Evolutionary conservation across 108 stramenopile species (phyloP).

Genomic region (Fistulifera pelliculosa): DNA sequence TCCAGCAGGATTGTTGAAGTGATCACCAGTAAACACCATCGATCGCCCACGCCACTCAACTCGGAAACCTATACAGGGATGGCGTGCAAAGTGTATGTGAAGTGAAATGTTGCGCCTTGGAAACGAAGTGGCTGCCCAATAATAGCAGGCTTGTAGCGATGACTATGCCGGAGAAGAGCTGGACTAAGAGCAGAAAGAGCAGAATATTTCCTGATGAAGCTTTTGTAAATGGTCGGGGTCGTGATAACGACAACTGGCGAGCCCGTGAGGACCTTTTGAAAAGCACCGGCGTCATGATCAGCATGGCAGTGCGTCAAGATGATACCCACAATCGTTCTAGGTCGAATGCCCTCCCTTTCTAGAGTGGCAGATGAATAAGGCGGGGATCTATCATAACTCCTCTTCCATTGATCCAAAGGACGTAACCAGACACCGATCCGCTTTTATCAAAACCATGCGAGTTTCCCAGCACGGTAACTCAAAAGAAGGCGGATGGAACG

Average conservation of each 20-base stretch:
- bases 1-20: slow-evolving; percentile 77
- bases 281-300: slow-evolving; percentile 93
- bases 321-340: slow-evolving; percentile 82
- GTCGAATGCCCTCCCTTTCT: slow-evolving; percentile 79
- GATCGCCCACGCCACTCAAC: slow-evolving; percentile 84
- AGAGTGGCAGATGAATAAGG: slow-evolving; percentile 84
- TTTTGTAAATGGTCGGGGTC: slow-evolving; percentile 89
- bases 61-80: slow-evolving; percentile 88
- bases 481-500: slow-evolving; percentile 87
- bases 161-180: slow-evolving; percentile 65
- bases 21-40: slow-evolving; percentile 91
- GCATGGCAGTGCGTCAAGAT: slow-evolving; percentile 92
- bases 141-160: slow-evolving; percentile 80
- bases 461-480: slow-evolving; percentile 88
- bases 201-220: slow-evolving; percentile 92
- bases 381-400: slow-evolving; percentile 96
- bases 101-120: slow-evolving; percentile 83
- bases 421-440: slow-evolving; percentile 91
- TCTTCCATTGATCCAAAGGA: slow-evolving; percentile 90
- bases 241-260: slow-evolving; percentile 84
- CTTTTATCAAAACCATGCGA: slow-evolving; percentile 91
- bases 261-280: slow-evolving; percentile 89
- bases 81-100: slow-evolving; percentile 85
- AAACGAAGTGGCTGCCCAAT: slow-evolving; percentile 83
- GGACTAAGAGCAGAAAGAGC: slow-evolving; percentile 81